Conservation (phyloP, 108 stramenopile genomes). For the Cyclotella choctawhatcheeana region DNA sequence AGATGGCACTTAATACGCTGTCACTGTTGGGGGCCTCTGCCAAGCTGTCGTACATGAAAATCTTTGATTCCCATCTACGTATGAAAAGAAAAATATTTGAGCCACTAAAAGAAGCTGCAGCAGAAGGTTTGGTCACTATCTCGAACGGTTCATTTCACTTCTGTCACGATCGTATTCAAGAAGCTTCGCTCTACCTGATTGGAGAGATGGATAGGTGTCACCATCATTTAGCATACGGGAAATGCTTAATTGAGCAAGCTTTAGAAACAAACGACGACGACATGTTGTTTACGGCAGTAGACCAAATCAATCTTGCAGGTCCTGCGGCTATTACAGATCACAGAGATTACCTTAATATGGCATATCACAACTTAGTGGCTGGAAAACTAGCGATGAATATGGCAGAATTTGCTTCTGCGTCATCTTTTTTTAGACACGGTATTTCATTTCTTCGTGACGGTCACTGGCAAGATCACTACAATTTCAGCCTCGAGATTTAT, state of each 20-base stretch:
- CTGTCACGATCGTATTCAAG: slow-evolving; percentile 28
- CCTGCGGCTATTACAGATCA: slow-evolving; percentile 11
- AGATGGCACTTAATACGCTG: slow-evolving; percentile 11
- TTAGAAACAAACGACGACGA: neutral
- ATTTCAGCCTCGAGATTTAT: slow-evolving; percentile 20
- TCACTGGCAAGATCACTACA: slow-evolving; percentile 36
- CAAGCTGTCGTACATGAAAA: neutral
- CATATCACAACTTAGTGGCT: slow-evolving; percentile 25
- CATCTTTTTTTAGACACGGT: slow-evolving; percentile 25
- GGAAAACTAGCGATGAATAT: slow-evolving; percentile 34
- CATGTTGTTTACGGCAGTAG: slow-evolving; percentile 18
- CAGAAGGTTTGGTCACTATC: slow-evolving; percentile 22
- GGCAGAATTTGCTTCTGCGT: slow-evolving; percentile 28
- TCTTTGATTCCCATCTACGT: slow-evolving; percentile 9
- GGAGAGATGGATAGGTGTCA: slow-evolving; percentile 1
- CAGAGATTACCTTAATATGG: neutral
- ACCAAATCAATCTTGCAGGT: slow-evolving; percentile 27
- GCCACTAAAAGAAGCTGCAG: slow-evolving; percentile 6
- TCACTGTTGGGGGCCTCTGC: slow-evolving; percentile 20
- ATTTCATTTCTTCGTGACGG: slow-evolving; percentile 23
- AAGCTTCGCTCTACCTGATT: slow-evolving; percentile 28
- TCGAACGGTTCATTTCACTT: slow-evolving; percentile 8
- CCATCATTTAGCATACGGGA: no score
- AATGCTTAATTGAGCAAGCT: no score
- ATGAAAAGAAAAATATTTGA: neutral